These are phyloP conservation scores for Aspergillus tamarii DNA, from an alignment of 2,329 filamentous ascomycete species.

Conservation along the genomic window DNA sequence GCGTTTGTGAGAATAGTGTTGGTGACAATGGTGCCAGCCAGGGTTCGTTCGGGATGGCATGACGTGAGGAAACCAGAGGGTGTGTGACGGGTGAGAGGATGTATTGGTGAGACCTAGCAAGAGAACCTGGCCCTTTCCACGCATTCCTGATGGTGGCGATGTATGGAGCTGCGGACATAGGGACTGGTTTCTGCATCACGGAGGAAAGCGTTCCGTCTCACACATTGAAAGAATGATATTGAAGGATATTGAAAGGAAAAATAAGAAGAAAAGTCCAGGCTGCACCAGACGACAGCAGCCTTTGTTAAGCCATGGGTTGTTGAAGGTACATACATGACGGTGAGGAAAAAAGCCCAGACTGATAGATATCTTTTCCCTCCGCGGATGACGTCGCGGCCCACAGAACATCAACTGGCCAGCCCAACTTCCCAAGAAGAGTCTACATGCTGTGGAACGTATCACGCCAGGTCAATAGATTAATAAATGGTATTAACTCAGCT, in stretches of 20 bases:
- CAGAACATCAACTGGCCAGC: neutral
- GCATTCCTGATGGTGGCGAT: conserved; percentile 14
- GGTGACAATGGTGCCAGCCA: conserved; percentile 33
- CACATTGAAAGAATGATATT: neutral
- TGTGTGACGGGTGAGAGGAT: conserved; percentile 33
- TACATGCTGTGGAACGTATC: neutral
- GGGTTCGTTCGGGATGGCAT: conserved; percentile 39
- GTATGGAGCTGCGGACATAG: conserved; percentile 6
- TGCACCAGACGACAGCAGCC: conserved; percentile 10
- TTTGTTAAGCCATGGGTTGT: conserved; percentile 11
- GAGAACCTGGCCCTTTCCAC: neutral
- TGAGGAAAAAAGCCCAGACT: neutral
- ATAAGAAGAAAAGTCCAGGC: neutral
- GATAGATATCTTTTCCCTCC: neutral
- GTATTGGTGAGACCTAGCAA: conserved; percentile 16
- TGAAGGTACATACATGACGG: neutral
- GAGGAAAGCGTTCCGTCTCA: neutral
- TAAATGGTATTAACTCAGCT: neutral
- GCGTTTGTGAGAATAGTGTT: conserved; percentile 31
- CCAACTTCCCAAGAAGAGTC: neutral
- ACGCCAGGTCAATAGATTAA: neutral
- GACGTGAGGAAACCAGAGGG: conserved; percentile 40
- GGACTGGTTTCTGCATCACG: conserved; percentile 34
- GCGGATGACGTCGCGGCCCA: neutral
- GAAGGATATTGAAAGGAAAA: neutral